These are phyloP conservation scores for Mortierella sp. DNA, from an alignment of 371 early-diverging fungal genomes.

Conservation along the genomic window DNA sequence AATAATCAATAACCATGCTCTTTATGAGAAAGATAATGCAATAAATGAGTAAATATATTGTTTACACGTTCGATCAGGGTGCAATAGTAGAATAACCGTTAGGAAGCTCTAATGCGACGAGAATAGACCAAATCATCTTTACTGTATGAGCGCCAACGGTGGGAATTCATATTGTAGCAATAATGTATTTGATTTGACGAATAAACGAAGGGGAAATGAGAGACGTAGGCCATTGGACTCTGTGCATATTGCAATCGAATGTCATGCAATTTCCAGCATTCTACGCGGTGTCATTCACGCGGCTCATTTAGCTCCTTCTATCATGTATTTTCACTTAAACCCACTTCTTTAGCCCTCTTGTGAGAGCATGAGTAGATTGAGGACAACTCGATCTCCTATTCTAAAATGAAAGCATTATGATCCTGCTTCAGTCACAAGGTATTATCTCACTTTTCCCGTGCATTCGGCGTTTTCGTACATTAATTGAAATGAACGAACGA, in stretches of 20 bases:
- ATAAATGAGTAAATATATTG: background rate
- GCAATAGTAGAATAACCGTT: background rate
- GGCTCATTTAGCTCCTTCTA: background rate
- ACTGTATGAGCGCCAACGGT: background rate
- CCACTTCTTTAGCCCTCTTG: background rate
- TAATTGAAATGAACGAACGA: slow-evolving; percentile 1
- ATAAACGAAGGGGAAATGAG: too few species aligned
- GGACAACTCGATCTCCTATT: background rate
- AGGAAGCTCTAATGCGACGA: background rate
- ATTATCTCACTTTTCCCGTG: background rate
- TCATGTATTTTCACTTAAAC: background rate
- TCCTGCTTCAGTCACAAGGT: background rate
- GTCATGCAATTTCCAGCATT: too few species aligned
- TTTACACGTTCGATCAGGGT: background rate
- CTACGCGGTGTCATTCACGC: too few species aligned
- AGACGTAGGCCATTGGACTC: background rate
- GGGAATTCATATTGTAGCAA: background rate
- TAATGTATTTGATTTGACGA: too few species aligned
- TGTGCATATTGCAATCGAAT: too few species aligned
- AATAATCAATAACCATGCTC: background rate
- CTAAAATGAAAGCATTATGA: background rate
- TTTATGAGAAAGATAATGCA: background rate
- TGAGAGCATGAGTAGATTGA: background rate
- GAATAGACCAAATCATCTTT: background rate
- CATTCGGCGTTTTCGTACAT: slow-evolving; percentile 1